phyloP scores from a whole-genome alignment of 108 stramenopile genomes.

The Thalassiosira profunda region DNA sequence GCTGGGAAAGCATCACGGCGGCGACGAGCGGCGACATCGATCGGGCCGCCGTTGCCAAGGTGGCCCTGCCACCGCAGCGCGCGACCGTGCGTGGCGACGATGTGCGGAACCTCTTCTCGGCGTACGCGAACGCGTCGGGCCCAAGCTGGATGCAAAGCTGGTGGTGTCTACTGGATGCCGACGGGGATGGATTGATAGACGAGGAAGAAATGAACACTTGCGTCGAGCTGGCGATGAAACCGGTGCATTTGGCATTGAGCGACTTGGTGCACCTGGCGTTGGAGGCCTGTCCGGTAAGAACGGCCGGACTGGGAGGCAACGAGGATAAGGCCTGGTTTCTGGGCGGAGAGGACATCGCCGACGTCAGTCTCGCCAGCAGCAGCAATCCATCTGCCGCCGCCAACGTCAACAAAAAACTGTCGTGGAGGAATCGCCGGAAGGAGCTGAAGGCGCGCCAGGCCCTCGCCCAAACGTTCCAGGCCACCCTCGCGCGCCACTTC shows the following conservation, averaged over 20 bases:
- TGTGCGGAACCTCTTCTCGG: constrained; percentile 46
- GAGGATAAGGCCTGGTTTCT: constrained; percentile 38
- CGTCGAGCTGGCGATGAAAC: constrained; percentile 58
- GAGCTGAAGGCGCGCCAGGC: constrained; percentile 61
- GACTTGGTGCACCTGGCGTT: constrained; percentile 38
- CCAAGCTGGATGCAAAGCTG: constrained; percentile 63
- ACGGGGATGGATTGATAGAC: constrained; percentile 85
- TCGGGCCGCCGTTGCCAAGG: constrained; percentile 70
- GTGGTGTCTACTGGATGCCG: constrained; percentile 82
- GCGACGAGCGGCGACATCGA: constrained; percentile 82
- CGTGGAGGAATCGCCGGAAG: constrained; percentile 69
- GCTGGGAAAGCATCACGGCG: constrained; percentile 64
- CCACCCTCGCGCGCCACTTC: constrained; percentile 66
- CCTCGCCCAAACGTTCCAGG: constrained; percentile 59
- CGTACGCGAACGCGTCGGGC: constrained; percentile 50
- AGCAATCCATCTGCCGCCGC: not conserved
- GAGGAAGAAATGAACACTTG: constrained; percentile 85
- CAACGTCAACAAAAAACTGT: constrained; percentile 21
- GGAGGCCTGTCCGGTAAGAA: constrained; percentile 49
- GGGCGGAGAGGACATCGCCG: constrained; percentile 12
- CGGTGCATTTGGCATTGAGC: constrained; percentile 60
- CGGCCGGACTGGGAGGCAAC: constrained; percentile 5
- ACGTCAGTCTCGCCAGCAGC: constrained; percentile 20
- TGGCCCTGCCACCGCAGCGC: constrained; percentile 27
- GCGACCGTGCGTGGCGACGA: constrained; percentile 19